Percentiles rank a stretch among this genome's conserved stretches.
These are phyloP conservation scores for Corymbia calophylla DNA, from an alignment of 441 rosid genomes.

Conservation along the genomic window DNA sequence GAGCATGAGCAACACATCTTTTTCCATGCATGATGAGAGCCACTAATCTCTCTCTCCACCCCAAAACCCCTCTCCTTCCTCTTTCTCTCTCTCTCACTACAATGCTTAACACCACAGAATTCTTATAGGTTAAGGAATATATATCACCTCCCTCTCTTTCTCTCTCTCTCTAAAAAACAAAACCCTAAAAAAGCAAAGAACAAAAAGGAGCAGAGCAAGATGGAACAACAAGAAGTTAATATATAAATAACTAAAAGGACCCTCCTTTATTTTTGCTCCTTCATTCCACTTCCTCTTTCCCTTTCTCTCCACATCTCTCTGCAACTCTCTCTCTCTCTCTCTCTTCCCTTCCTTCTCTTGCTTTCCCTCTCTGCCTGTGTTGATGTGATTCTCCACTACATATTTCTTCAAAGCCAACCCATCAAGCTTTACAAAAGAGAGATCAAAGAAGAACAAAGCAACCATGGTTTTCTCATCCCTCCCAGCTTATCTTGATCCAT, in stretches of 20 bases:
- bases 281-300: constrained; percentile 8
- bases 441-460: background rate
- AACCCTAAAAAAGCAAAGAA: background rate
- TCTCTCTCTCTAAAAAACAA: background rate
- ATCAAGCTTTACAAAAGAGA: constrained; percentile 45
- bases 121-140: background rate
- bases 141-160: background rate
- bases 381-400: constrained; percentile 55
- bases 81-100: background rate
- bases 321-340: constrained; percentile 1
- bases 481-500: constrained; percentile 92
- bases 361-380: background rate
- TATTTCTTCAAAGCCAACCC: constrained; percentile 6
- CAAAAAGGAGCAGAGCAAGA: background rate
- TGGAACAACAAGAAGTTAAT: background rate
- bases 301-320: background rate
- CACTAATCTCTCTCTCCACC: background rate
- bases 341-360: background rate
- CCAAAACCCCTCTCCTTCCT: background rate
- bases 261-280: constrained; percentile 34
- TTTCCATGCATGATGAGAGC: background rate
- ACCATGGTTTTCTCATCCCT: constrained; percentile 77
- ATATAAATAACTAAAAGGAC: constrained; percentile 30
- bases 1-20: background rate
- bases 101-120: background rate